phyloP scores from a whole-genome alignment of 306 rosid species.

The Corylus avellana region DNA sequence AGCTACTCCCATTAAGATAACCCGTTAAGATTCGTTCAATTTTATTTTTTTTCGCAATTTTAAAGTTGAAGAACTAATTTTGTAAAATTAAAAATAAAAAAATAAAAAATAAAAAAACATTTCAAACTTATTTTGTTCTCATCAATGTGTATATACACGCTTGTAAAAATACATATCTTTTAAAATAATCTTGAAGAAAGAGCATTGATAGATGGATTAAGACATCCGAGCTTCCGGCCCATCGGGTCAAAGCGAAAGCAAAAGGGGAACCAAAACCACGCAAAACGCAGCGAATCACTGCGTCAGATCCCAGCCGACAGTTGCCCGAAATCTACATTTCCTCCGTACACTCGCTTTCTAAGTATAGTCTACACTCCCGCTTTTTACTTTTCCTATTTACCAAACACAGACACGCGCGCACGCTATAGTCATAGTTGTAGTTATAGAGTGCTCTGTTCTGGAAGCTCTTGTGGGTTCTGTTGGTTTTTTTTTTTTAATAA shows the following conservation, averaged over 20 bases:
- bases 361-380: conserved; percentile 35
- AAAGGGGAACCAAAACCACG: conserved; percentile 18
- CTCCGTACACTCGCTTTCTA: not conserved
- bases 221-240: conserved; percentile 39
- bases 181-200: too few species aligned
- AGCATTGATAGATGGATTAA: not conserved
- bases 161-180: too few species aligned
- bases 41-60: too few species aligned
- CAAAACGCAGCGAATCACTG: conserved; percentile 17
- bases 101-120: too few species aligned
- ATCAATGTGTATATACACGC: too few species aligned
- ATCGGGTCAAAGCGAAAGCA: conserved; percentile 40
- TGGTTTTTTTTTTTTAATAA: not conserved
- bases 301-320: conserved; percentile 41
- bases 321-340: not conserved
- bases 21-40: too few species aligned
- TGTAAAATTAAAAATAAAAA: too few species aligned
- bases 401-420: conserved; percentile 26
- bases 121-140: too few species aligned
- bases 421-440: not conserved
- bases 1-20: too few species aligned
- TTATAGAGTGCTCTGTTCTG: not conserved
- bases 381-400: conserved; percentile 47
- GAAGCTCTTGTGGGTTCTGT: conserved; percentile 19
- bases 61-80: too few species aligned